Percentiles rank a stretch among this genome's conserved stretches.
These are phyloP conservation scores for Cercospora sp. DNA, from an alignment of 2,329 filamentous ascomycete species.

Conservation along the genomic window DNA sequence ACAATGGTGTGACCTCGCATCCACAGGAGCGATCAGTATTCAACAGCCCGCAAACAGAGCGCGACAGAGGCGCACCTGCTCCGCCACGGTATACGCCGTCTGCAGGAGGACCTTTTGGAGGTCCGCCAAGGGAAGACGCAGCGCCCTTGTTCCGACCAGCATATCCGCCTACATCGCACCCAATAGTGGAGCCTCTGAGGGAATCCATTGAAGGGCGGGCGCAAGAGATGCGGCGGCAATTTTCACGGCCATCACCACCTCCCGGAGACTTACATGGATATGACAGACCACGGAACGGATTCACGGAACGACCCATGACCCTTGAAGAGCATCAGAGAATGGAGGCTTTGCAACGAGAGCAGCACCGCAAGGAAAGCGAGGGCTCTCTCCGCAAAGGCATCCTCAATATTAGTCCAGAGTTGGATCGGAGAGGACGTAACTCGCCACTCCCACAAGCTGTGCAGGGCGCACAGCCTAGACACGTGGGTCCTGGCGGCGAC, in stretches of 20 bases:
- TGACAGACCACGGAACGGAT: slow-evolving; percentile 31
- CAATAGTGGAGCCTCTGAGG: slow-evolving; percentile 31
- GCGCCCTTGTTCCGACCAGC: slow-evolving; percentile 34
- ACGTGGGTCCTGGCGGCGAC: slow-evolving; percentile 75
- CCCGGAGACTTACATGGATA: slow-evolving; percentile 27
- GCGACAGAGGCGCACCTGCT: slow-evolving; percentile 27
- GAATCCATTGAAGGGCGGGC: slow-evolving; percentile 36
- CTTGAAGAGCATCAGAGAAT: slow-evolving; percentile 44
- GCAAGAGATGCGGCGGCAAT: slow-evolving; percentile 34
- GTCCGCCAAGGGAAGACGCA: slow-evolving; percentile 37
- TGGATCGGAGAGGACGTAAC: slow-evolving; percentile 76
- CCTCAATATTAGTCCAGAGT: slow-evolving; percentile 70
- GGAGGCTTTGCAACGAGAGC: slow-evolving; percentile 52
- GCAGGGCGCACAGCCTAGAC: slow-evolving; percentile 82
- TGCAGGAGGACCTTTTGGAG: slow-evolving; percentile 28
- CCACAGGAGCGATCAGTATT: slow-evolving; percentile 30
- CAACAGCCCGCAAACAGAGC: slow-evolving; percentile 35
- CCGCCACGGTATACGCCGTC: slow-evolving; percentile 27
- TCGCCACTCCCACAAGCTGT: slow-evolving; percentile 92
- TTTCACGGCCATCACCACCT: slow-evolving; percentile 33
- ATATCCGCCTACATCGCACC: slow-evolving; percentile 31
- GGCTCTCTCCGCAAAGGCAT: slow-evolving; percentile 59
- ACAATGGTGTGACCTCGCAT: slow-evolving; percentile 34
- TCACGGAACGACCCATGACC: slow-evolving; percentile 42
- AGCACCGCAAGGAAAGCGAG: slow-evolving; percentile 46